A percentile compares a stretch with the other conserved stretches of the same genome.
These are phyloP conservation scores for Penicillium coprophilum DNA, from an alignment of 495 filamentous ascomycete species.

Conservation along the genomic window DNA sequence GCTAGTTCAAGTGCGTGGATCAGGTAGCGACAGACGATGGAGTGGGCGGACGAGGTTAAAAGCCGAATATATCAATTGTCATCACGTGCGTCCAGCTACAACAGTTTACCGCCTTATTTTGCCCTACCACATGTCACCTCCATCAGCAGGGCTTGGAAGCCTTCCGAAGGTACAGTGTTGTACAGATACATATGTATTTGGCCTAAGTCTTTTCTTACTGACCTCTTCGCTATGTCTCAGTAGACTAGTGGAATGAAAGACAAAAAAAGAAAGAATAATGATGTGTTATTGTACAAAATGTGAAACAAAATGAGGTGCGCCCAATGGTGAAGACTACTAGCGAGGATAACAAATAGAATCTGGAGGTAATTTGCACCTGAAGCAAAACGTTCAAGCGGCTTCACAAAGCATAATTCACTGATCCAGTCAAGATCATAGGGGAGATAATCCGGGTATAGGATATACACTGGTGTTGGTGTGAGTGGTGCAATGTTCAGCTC, in stretches of 20 bases:
- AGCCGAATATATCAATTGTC: not conserved
- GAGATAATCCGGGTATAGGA: not conserved
- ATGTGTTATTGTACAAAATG: conserved; percentile 2
- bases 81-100: not conserved
- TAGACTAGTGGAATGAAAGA: not conserved
- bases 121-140: not conserved
- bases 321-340: not conserved
- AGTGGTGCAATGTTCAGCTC: not conserved
- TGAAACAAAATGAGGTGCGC: not conserved
- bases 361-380: not conserved
- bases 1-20: not conserved
- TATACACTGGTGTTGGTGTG: not conserved
- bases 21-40: too few species aligned
- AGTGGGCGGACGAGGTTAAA: not conserved
- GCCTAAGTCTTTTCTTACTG: not conserved
- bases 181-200: not conserved
- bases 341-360: not conserved
- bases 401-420: not conserved
- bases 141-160: not conserved
- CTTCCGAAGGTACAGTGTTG: not conserved
- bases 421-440: not conserved
- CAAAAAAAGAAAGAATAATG: not conserved
- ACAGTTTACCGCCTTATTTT: conserved; percentile 1
- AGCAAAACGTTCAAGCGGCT: too few species aligned
- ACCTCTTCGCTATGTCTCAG: not conserved